Evolutionary conservation across 192 early-diverging fungal genomes (phyloP), one percentile per base, ranked within the genome.

Genomic region (Chytriomyces confervae): DNA sequence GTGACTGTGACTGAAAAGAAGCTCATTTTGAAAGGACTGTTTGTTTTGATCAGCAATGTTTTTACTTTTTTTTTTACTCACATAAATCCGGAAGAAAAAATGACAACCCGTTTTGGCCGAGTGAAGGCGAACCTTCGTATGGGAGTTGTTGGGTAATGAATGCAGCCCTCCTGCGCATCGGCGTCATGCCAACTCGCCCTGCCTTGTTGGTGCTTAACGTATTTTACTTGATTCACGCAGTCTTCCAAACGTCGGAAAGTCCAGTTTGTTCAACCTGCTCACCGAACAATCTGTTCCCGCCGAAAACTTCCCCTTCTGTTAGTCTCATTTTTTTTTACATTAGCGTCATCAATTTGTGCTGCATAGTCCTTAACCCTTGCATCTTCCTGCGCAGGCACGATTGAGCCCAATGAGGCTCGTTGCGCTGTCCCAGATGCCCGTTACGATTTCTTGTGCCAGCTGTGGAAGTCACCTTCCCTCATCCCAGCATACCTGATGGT

Each of bases 231-330:
- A 60, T 20, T 20, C 16, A 60, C 36, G 36, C 53, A 57, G 96
- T 61, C 85, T 98, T 69, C 96, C 96, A 66, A 98, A 98, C 79
- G 95, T 98, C 46, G 97, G 93, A 79, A 91, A 89, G 77, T 75
- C n/a, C 6, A 70, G 69, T 10, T 60, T 81, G 36, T 83, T 84
- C 81, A 91, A 87, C 69, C 61, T 79, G 36, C 67, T 86, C 20
- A 80, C 84, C 7, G 61, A 79, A 16, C 69, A 75, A 24, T 63
- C 62, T 46, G 79, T 69, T 20, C 18, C 50, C 16, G 65, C 70
- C 23, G 68, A 78, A 62, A 83, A 83, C 67, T 83, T 81, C 62
- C 82, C 82, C 10, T 83, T 83, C 68, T 83, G 95, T 81, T 77
- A 57, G 53, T 57, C 20, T 13, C 20, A n/a, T 13, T 20, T 57